Base-by-base conservation (phyloP, 495 filamentous ascomycete genomes). In the Penicillium parvum region DNA sequence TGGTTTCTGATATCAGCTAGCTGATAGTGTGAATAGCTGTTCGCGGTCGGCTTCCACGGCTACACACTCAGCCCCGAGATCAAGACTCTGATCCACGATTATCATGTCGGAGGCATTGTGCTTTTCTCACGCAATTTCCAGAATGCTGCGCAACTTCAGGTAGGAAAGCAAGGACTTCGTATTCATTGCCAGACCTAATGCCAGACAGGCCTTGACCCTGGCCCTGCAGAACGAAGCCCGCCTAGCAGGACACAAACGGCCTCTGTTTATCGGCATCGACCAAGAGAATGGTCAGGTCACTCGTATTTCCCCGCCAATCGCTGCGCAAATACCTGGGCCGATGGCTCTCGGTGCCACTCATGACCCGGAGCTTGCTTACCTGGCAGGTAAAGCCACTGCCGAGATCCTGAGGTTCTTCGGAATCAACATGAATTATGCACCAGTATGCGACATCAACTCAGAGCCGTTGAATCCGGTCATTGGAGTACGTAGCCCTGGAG, bases 31-130 rank as follows among this genome's bases (percentile, higher is more conserved):
- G 37, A 6, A 33, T n/a, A 76, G 72, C 63, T 76, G 21, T 76
- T 76, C 49, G 71, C 66, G 19, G 71, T 73, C 32, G 72, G 72
- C 9, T 73, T 76, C 27, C 65, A 76, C 43, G 71, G 68, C 30
- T 53, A 59, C 33, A 58, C 54, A 1, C 66, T 64, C 17, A 73
- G 66, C 46, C 53, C 65, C 3, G 71, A 74, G 43, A 68, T 76
- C 50, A 73, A 71, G 39, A 66, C 52, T 4, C 45, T 76, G 39
- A 74, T 76, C 33, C 62, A 52, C n/a, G 66, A 64, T 5, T 68
- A 73, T 48, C 64, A 65, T 33, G 39, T 76, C 5, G 72, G 72
- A 19, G 63, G 68, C 1, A 55, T 76, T 40, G 65, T 76, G 23
- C 53, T 76, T 2, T 76, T 76, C 45, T 63, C 61, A 9, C 56